Conservation (phyloP, 2,329 filamentous ascomycete genomes). For the Triangularia setosa region DNA sequence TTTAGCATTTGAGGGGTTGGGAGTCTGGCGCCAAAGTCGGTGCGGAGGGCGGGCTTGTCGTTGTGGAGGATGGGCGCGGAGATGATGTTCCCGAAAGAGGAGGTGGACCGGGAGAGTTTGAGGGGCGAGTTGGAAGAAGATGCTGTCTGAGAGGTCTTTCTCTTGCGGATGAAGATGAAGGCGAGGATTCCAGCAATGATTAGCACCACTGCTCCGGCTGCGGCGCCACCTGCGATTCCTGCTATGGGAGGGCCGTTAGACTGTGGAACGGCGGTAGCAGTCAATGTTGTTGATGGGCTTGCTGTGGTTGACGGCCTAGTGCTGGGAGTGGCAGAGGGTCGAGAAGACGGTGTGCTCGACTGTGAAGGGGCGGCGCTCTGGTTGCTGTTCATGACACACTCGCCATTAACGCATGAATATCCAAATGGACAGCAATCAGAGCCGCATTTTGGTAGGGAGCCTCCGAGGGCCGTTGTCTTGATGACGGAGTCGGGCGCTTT, state of each 20-base stretch:
- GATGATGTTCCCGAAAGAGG: conserved; percentile 49
- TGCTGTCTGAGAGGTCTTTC: conserved; percentile 21
- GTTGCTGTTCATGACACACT: conserved; percentile 52
- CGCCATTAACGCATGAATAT: conserved; percentile 54
- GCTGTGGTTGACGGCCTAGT: conserved; percentile 26
- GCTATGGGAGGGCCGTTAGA: conserved; percentile 33
- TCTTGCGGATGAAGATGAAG: conserved; percentile 36
- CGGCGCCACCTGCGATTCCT: conserved; percentile 46
- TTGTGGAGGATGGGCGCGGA: conserved; percentile 51
- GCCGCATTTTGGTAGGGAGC: conserved; percentile 55
- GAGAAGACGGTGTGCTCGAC: conserved; percentile 24
- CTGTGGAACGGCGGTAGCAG: not conserved
- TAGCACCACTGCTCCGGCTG: conserved; percentile 43
- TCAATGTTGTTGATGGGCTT: conserved; percentile 7
- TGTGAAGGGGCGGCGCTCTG: conserved; percentile 37
- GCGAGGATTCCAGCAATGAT: conserved; percentile 39
- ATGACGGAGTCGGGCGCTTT: conserved; percentile 54
- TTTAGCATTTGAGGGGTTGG: not conserved
- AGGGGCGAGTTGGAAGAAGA: conserved; percentile 21
- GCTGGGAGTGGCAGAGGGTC: conserved; percentile 21
- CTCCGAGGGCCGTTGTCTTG: conserved; percentile 61
- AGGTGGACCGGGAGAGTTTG: conserved; percentile 32
- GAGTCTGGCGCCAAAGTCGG: conserved; percentile 41
- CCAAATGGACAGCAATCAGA: conserved; percentile 68
- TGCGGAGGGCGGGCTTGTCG: conserved; percentile 37